phyloP scores from a whole-genome alignment of 2,329 filamentous ascomycete genomes.

The Colletotrichum salicis region DNA sequence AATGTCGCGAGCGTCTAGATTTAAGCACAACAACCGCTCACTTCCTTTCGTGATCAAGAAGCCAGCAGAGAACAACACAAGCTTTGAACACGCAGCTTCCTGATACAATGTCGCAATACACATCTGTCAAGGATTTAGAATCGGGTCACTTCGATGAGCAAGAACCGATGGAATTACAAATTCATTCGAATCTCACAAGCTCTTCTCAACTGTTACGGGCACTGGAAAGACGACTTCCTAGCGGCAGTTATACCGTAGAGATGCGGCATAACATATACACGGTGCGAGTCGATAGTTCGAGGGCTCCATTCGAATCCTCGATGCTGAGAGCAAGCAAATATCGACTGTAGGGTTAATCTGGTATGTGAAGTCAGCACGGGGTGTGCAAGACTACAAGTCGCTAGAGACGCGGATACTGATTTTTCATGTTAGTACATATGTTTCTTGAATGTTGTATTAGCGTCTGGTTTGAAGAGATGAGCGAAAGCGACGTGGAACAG shows the following conservation, averaged over 20 bases:
- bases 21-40: not conserved
- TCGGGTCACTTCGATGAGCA: not conserved
- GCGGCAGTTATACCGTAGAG: not conserved
- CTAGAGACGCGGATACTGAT: not conserved
- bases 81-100: not conserved
- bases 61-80: not conserved
- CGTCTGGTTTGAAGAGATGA: not conserved
- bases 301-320: not conserved
- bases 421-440: not conserved
- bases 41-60: not conserved
- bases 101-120: not conserved
- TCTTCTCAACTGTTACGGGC: not conserved
- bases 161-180: not conserved
- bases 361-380: not conserved
- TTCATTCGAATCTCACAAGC: constrained; percentile 2
- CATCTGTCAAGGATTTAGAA: not conserved
- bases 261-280: constrained; percentile 1
- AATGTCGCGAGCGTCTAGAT: not conserved
- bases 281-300: not conserved
- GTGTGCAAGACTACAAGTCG: not conserved
- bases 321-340: not conserved
- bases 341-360: not conserved
- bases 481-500: not conserved
- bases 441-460: not conserved
- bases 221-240: not conserved